Base-by-base conservation (phyloP, 306 rosid species). In the Cicer chorassanicum region DNA sequence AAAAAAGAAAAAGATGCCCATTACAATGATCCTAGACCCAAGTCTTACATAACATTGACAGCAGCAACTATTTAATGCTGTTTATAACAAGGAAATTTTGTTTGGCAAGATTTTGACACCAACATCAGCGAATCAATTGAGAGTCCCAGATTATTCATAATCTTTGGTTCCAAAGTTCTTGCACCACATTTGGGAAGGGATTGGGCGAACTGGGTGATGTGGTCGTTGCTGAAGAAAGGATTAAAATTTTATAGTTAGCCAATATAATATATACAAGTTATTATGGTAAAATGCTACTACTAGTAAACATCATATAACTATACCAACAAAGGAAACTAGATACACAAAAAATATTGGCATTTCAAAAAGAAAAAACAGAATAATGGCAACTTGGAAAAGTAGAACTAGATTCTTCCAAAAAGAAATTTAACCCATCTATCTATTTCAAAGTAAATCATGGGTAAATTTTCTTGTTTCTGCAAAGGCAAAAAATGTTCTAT, bases 131-230 rank as follows among this genome's bases (percentile, higher is more conserved):
- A 75, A 79, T 74, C 74, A 67, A 57, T 29, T 36, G 53, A 49
- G 69, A 44, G 36, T 82, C 51, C 49, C 34, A 42, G 44, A 70
- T 50, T 60, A 75, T 90, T 77, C 73, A 62, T 94, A 94, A 67
- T 92, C 98, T 74, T 94, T 94, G 14, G 74, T 89, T 64, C 96
- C 99, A 56, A 94, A 92, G 80, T 94, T 94, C 79, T 94, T 94
- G 91, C 98, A 92, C 99, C 98, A 94, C 16, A 92, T 77, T 77
- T 94, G 99, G 16, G 99, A 94, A 60, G 99, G 99, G 79, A 94
- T 94, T 3, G 99, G 93, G n/a, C 93, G 99, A 81, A 94, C 93
- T 1, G 98, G 99, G 54, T 89, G 87, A 85, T 85, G 98, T 0
- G 99, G 99, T 73, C 99, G 95, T 92, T 90, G 97, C 99, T 94